Base-by-base conservation (phyloP, 2,329 filamentous ascomycete species). In the Arthrobotrys musiformis region DNA sequence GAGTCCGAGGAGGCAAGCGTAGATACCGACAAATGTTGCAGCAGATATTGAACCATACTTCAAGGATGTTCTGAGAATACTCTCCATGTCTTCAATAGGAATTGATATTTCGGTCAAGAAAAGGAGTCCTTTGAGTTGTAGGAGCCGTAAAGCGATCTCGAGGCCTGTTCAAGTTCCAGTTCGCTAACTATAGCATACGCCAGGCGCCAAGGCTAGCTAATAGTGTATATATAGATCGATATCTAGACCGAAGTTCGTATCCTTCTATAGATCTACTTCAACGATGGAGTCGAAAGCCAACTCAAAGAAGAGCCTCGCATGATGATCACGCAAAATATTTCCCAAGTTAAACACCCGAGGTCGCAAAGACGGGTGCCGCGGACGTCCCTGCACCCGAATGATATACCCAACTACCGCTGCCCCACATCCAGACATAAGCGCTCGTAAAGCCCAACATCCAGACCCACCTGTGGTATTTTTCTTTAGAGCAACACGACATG, bases 1-100 rank as follows among this genome's bases (percentile, higher is more conserved):
- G 1, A 87, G 82, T 1, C 83, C 83, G 0, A 88, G 81, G 37
- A 87, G 84, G 11, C 79, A 81, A n/a, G 84, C 81, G 76, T 87
- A 87, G 19, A 85, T 58, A 3, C 81, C 82, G 22, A 82, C 79
- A 0, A 70, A 46, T 22, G 81, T 76, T 5, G 79, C 79, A 63
- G 79, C 79, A 30, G 78, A 80, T 33, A 83, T 79, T 1, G 79
- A 81, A 28, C 60, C 46, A 61, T 64, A 44, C n/a, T 77, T 70
- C 5, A 77, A 9, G 1, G 67, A 9, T 2, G 48, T 37, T 8
- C 62, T 35, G 42, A 63, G 17, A 19, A 67, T 28, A 22, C 42
- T 33, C 17, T 22, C 48, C 62, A 74, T 67, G 6, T 6, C 44
- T 48, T 35, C 19, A 48, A 48, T 37, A 37, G 33, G n/a, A n/a